A percentile compares a stretch with the other conserved stretches of the same genome.
Evolutionary conservation across 2,329 filamentous ascomycete species (phyloP).

Genomic region (Mycosphaerella sp.): DNA sequence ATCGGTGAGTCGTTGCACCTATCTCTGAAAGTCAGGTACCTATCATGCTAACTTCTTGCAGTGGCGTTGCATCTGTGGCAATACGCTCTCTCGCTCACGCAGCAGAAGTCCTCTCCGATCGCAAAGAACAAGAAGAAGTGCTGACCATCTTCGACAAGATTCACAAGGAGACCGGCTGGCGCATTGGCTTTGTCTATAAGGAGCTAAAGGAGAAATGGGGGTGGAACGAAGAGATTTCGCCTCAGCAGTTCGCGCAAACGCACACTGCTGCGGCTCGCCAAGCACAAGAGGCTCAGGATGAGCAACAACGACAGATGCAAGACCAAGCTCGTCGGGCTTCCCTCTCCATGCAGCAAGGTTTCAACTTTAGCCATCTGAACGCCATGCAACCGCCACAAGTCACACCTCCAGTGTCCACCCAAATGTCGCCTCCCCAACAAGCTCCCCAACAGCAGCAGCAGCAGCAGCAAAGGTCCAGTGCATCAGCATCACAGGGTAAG

Average conservation of each 20-base stretch:
- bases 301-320: constrained; percentile 28
- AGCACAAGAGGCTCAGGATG: constrained; percentile 24
- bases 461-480: constrained; percentile 6
- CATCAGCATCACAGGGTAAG: constrained; percentile 15
- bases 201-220: constrained; percentile 73
- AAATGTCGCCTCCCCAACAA: constrained; percentile 24
- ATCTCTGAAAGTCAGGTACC: not conserved
- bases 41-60: constrained; percentile 24
- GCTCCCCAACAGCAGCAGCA: constrained; percentile 27
- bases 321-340: constrained; percentile 26
- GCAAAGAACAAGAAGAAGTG: constrained; percentile 72
- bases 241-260: constrained; percentile 36
- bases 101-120: constrained; percentile 61
- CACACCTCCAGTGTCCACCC: constrained; percentile 14
- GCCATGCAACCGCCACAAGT: constrained; percentile 21
- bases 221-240: constrained; percentile 51
- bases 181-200: constrained; percentile 61
- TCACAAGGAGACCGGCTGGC: constrained; percentile 70
- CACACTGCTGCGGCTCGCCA: constrained; percentile 25
- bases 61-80: constrained; percentile 69
- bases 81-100: constrained; percentile 74
- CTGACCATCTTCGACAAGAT: constrained; percentile 70
- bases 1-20: constrained; percentile 46
- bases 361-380: constrained; percentile 19
- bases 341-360: constrained; percentile 22